A percentile compares a stretch with the other conserved stretches of the same genome.
phyloP scores from a whole-genome alignment of 345 rosid species.

The Syzygium aqueum region DNA sequence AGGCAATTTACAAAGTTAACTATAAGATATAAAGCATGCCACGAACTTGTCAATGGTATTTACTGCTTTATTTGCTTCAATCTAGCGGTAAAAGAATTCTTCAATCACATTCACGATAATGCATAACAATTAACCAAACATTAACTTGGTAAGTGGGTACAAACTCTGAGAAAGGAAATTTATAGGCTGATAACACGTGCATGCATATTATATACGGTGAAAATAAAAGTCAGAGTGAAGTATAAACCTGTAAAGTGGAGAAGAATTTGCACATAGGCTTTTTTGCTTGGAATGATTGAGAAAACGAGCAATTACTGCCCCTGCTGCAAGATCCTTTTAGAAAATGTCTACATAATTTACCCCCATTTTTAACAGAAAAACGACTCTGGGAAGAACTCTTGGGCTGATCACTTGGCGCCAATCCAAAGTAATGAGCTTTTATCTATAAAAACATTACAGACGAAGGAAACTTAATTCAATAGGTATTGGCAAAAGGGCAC shows the following conservation, averaged over 20 bases:
- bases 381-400: constrained; percentile 6
- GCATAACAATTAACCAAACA: background rate
- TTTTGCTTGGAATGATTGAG: constrained; percentile 56
- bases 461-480: background rate
- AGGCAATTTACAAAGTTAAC: background rate
- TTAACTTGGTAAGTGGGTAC: background rate
- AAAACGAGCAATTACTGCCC: constrained; percentile 56
- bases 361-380: constrained; percentile 13
- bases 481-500: background rate
- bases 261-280: constrained; percentile 60
- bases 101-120: background rate
- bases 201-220: background rate
- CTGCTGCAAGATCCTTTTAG: constrained; percentile 55
- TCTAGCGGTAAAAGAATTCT: background rate
- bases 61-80: background rate
- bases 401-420: constrained; percentile 9
- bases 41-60: background rate
- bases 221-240: background rate
- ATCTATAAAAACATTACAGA: constrained; percentile 27
- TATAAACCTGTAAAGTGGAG: constrained; percentile 53
- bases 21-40: background rate
- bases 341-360: constrained; percentile 54
- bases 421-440: constrained; percentile 29
- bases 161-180: background rate
- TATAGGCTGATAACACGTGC: background rate